phyloP scores from a whole-genome alignment of 139 green algal genomes.

The Closterium sp. region DNA sequence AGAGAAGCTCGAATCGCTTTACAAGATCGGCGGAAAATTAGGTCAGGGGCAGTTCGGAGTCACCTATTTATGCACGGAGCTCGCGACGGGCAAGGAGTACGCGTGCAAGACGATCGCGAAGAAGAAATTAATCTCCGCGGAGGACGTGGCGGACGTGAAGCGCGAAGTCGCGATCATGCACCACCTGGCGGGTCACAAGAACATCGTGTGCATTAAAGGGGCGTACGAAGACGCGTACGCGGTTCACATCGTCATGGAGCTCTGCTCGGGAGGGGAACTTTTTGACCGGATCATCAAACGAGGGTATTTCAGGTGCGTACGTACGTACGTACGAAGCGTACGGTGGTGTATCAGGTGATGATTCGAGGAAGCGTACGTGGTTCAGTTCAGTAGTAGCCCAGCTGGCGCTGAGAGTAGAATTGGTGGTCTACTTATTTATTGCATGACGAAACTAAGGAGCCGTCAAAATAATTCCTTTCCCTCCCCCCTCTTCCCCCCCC shows the following conservation, averaged over 20 bases:
- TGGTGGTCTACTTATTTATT: too few species aligned
- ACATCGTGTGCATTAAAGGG: constrained; percentile 69
- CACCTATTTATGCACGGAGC: constrained; percentile 21
- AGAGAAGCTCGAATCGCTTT: too few species aligned
- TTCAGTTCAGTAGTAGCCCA: too few species aligned
- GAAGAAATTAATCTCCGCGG: constrained; percentile 73
- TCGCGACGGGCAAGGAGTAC: constrained; percentile 52
- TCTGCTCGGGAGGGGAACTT: constrained; percentile 90
- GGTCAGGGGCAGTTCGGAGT: constrained; percentile 27
- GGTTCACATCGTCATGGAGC: constrained; percentile 74
- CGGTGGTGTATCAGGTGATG: too few species aligned
- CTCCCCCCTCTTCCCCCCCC: too few species aligned
- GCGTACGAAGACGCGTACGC: constrained; percentile 32
- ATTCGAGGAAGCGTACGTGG: too few species aligned
- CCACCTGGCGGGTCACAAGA: constrained; percentile 73
- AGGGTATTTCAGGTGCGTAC: constrained; percentile 37
- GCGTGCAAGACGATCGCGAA: constrained; percentile 93
- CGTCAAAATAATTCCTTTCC: too few species aligned
- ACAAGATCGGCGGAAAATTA: too few species aligned
- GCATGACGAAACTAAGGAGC: too few species aligned
- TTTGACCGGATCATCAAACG: constrained; percentile 88
- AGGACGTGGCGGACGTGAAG: constrained; percentile 91
- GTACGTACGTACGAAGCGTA: too few species aligned
- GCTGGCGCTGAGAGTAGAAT: too few species aligned
- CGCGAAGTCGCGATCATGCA: constrained; percentile 93